phyloP scores from a whole-genome alignment of 2,329 filamentous ascomycete species.

The Pseudocercospora crystallina region DNA sequence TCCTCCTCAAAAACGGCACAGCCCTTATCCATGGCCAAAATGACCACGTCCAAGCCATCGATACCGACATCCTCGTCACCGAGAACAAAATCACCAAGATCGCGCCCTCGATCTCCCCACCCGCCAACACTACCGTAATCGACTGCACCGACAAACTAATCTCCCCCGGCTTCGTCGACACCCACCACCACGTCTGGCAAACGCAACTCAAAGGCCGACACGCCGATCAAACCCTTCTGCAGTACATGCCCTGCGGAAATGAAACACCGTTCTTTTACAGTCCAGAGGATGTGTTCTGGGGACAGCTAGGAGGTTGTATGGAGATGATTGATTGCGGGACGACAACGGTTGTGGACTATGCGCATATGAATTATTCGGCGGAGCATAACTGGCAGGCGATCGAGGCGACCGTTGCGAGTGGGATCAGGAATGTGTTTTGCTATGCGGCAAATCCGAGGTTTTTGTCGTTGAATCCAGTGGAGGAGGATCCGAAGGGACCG shows the following conservation, averaged over 20 bases:
- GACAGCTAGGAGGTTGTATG: too few species aligned
- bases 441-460: too few species aligned
- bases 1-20: conserved; percentile 38
- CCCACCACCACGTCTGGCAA: conserved; percentile 50
- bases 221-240: conserved; percentile 42
- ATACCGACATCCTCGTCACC: conserved; percentile 36
- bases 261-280: too few species aligned
- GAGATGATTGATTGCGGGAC: too few species aligned
- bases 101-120: conserved; percentile 1
- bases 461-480: too few species aligned
- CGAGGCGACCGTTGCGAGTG: too few species aligned
- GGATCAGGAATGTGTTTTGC: too few species aligned
- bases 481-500: conserved; percentile 33
- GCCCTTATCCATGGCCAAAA: conserved; percentile 38
- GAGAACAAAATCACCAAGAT: conserved; percentile 39
- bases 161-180: conserved; percentile 46
- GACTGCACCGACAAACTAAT: conserved; percentile 44
- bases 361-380: too few species aligned
- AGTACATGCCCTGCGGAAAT: too few species aligned
- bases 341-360: too few species aligned
- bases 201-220: conserved; percentile 41
- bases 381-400: too few species aligned
- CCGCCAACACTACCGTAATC: conserved; percentile 28
- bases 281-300: too few species aligned
- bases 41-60: conserved; percentile 34